phyloP scores from a whole-genome alignment of 2,329 filamentous ascomycete species.

The Claviceps pazoutovae region DNA sequence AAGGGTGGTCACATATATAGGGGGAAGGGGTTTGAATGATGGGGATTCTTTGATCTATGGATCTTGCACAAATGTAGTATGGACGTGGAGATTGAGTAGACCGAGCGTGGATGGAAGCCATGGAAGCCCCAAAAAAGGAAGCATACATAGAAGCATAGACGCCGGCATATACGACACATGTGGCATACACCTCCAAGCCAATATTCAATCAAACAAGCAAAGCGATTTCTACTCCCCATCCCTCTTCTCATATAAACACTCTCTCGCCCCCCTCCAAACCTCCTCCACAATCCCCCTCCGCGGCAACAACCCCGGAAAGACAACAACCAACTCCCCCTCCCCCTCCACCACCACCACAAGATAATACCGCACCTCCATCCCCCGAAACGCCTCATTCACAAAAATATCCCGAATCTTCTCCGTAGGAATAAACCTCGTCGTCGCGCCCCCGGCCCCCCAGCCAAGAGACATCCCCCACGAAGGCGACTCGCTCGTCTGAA shows the following conservation, averaged over 20 bases:
- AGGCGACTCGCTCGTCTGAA: constrained; percentile 58
- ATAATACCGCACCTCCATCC: constrained; percentile 84
- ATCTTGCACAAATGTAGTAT: neutral
- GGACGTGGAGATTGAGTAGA: neutral
- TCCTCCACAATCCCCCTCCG: constrained; percentile 61
- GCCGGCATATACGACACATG: too few species aligned
- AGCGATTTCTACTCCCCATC: constrained; percentile 4
- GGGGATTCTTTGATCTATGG: too few species aligned
- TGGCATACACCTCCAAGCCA: too few species aligned
- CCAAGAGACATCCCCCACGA: constrained; percentile 47
- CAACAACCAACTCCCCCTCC: constrained; percentile 81
- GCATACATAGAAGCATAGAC: too few species aligned
- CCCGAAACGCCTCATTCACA: constrained; percentile 87
- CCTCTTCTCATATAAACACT: constrained; percentile 56
- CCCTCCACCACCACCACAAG: constrained; percentile 80
- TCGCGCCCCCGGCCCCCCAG: constrained; percentile 11
- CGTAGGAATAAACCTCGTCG: constrained; percentile 64
- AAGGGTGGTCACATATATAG: neutral
- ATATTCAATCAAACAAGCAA: too few species aligned
- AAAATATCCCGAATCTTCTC: constrained; percentile 85
- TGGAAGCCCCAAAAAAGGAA: too few species aligned
- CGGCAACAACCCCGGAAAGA: constrained; percentile 75
- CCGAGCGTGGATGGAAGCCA: constrained; percentile 1
- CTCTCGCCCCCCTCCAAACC: constrained; percentile 77
- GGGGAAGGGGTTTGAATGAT: too few species aligned